These are phyloP conservation scores for Starmerella sp. DNA, from an alignment of 805 yeast genomes.

Conservation along the genomic window DNA sequence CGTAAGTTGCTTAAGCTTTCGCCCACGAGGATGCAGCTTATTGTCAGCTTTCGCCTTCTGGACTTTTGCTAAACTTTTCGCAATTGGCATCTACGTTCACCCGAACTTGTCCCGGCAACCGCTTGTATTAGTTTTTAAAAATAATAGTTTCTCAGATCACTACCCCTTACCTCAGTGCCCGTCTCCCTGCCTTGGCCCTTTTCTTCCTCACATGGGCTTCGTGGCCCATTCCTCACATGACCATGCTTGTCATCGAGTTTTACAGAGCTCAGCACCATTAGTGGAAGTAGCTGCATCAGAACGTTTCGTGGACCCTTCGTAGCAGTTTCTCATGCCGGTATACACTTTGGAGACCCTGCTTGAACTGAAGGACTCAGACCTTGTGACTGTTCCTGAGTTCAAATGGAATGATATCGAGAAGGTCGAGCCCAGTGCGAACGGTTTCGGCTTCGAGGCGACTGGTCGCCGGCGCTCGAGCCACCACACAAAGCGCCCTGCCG, in stretches of 20 bases:
- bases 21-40: slow-evolving; percentile 69
- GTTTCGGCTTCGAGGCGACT: not conserved
- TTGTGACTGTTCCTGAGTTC: slow-evolving; percentile 26
- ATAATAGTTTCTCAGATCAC: not conserved
- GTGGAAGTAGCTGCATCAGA: not conserved
- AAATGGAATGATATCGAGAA: slow-evolving; percentile 22
- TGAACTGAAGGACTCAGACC: slow-evolving; percentile 22
- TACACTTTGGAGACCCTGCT: slow-evolving; percentile 25
- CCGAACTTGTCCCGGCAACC: not conserved
- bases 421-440: slow-evolving; percentile 12
- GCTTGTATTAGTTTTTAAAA: not conserved
- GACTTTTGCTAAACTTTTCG: slow-evolving; percentile 55
- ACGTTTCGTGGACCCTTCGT: not conserved
- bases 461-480: slow-evolving; percentile 20
- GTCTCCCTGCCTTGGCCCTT: too few relatives aligned
- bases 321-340: slow-evolving; percentile 22
- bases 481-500: slow-evolving; percentile 19
- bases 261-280: not conserved
- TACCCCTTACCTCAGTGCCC: not conserved
- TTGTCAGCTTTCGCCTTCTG: slow-evolving; percentile 44
- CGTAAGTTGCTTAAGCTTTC: slow-evolving; percentile 73
- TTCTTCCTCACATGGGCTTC: not conserved
- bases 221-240: not conserved
- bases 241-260: not conserved
- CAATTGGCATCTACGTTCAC: slow-evolving; percentile 44